phyloP scores from a whole-genome alignment of 176 grass and related monocot genomes.

The Bonia amplexicaulis region DNA sequence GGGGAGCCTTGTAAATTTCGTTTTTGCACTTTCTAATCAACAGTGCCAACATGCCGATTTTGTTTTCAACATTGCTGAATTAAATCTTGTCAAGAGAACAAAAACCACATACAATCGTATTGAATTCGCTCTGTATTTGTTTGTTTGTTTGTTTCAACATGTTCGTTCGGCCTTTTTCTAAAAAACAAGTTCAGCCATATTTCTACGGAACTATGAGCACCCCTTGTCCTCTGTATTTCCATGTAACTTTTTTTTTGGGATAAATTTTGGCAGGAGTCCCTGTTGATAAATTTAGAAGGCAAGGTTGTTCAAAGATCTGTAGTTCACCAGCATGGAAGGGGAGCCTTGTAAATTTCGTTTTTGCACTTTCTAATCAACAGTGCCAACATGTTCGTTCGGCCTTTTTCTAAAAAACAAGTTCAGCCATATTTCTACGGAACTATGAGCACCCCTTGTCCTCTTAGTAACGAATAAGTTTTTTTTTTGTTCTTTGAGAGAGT shows the following conservation, averaged over 20 bases:
- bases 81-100: background rate
- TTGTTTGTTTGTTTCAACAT: background rate
- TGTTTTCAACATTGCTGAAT: background rate
- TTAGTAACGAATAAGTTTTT: too few species aligned
- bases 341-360: conserved; percentile 3
- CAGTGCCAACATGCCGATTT: background rate
- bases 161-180: background rate
- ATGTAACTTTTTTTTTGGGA: background rate
- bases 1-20: conserved; percentile 14
- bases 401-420: background rate
- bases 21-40: background rate
- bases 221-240: background rate
- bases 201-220: background rate
- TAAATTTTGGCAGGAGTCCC: conserved; percentile 15
- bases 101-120: background rate
- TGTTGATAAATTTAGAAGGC: conserved; percentile 34
- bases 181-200: background rate
- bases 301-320: conserved; percentile 37
- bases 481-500: background rate
- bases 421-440: background rate
- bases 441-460: background rate
- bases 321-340: background rate
- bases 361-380: background rate
- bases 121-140: background rate
- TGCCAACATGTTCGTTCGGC: background rate